A percentile compares a stretch with the other conserved stretches of the same genome.
Evolutionary conservation across 2,329 filamentous ascomycete species (phyloP).

Genomic region (Pseudocercospora ulei): DNA sequence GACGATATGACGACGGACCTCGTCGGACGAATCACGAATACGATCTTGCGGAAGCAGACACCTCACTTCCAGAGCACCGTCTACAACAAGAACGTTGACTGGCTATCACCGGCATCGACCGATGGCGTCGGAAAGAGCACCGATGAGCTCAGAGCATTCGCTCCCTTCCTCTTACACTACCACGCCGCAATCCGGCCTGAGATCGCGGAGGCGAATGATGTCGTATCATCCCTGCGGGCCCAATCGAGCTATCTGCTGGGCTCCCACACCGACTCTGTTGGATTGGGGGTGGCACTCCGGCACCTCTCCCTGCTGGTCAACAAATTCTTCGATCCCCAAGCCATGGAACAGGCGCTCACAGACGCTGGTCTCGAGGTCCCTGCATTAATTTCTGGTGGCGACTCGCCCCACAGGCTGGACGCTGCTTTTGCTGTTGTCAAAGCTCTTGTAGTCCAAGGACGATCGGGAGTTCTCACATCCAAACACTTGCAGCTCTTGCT

Average conservation of each 20-base stretch:
- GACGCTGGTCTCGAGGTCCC: conserved; percentile 32
- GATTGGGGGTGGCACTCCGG: conserved; percentile 31
- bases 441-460: conserved; percentile 49
- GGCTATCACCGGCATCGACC: conserved; percentile 27
- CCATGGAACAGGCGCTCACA: conserved; percentile 34
- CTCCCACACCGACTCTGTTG: conserved; percentile 4
- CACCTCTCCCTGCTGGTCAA: conserved; percentile 43
- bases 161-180: conserved; percentile 30
- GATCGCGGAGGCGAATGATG: conserved; percentile 27
- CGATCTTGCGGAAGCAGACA: conserved; percentile 49
- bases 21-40: conserved; percentile 51
- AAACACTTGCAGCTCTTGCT: conserved; percentile 42
- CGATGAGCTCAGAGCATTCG: conserved; percentile 13
- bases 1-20: conserved; percentile 50
- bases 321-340: conserved; percentile 40
- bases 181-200: conserved; percentile 30
- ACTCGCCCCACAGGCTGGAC: conserved; percentile 41
- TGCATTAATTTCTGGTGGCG: conserved; percentile 33
- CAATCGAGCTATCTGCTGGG: conserved; percentile 22
- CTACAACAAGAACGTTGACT: conserved; percentile 28
- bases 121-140: conserved; percentile 7
- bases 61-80: conserved; percentile 37
- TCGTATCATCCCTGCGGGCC: conserved; percentile 24
- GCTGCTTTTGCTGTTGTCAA: conserved; percentile 54
- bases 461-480: conserved; percentile 40